These are phyloP conservation scores for Centrapalus pauciflorus DNA, from an alignment of 129 eudicot species.

Conservation along the genomic window DNA sequence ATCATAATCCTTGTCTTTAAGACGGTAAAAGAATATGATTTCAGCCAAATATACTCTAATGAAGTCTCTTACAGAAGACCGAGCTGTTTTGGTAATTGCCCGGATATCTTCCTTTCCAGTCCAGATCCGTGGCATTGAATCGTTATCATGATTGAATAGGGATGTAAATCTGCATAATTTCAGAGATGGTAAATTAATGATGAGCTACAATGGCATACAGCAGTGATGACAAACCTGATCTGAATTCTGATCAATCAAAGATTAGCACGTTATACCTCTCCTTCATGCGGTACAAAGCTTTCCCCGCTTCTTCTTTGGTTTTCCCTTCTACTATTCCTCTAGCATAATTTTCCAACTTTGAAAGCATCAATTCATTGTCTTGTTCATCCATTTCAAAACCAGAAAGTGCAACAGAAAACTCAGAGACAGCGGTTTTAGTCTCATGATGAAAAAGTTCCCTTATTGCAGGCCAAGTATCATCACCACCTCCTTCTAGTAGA, in stretches of 20 bases:
- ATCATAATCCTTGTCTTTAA: not conserved
- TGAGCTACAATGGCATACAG: not conserved
- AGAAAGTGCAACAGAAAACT: conserved; percentile 68
- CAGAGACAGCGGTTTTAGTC: conserved; percentile 54
- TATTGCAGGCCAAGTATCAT: conserved; percentile 90
- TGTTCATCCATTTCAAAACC: conserved; percentile 68
- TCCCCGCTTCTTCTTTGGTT: conserved; percentile 86
- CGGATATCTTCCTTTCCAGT: conserved; percentile 95
- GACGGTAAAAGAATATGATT: not conserved
- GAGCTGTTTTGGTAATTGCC: conserved; percentile 85
- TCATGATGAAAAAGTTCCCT: conserved; percentile 73
- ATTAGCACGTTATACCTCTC: conserved; percentile 51
- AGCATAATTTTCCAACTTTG: conserved; percentile 57
- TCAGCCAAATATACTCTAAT: not conserved
- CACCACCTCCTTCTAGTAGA: conserved; percentile 74
- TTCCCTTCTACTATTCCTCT: conserved; percentile 73
- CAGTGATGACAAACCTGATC: not conserved
- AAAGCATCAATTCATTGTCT: conserved; percentile 55
- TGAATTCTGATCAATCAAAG: not conserved
- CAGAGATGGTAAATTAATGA: not conserved
- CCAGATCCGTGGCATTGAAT: conserved; percentile 98
- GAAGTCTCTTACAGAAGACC: conserved; percentile 69
- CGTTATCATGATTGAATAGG: conserved; percentile 78
- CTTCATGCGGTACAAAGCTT: conserved; percentile 81
- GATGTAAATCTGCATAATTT: conserved; percentile 59